Base-by-base conservation (phyloP, 1,139 yeast genomes). In the Sugiyamaella japonica region DNA sequence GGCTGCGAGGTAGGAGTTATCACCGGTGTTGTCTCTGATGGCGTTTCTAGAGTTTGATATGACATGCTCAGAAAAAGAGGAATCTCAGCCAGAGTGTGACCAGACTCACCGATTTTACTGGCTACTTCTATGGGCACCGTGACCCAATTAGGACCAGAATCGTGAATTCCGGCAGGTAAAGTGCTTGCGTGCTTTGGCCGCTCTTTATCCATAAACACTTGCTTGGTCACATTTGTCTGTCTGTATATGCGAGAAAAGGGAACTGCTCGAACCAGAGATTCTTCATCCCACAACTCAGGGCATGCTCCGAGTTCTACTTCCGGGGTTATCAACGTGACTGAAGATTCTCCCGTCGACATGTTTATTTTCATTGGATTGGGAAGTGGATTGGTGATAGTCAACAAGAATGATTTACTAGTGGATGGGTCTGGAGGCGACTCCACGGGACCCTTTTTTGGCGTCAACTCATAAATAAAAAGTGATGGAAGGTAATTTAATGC, bases 121-220 rank as follows among this genome's bases (percentile, higher is more conserved):
- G 57, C 58, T 7, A 62, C 39, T 42, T 59, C 63, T 34, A 59
- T 46, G 12, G 58, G 51, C 5, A 64, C 53, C 1, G 61, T 52
- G 7, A 62, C 65, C 72, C 72, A 68, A 51, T 67, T 68, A 13
- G 60, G 59, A 5, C 71, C 71, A 3, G 48, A 48, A 32, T 58
- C 62, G 13, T 56, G 52, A 16, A 62, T 37, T 25, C 15, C 7
- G 12, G 36, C 17, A n/a, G 16, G 7, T 38, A 13, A 12, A 15
- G 20, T 16, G 16, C 7, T 13, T 34, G 13, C 3, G 8, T 10
- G 38, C 7, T n/a, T 34, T 36, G 55, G 59, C 2, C 66, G 57
- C 12, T 55, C 52, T 7, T 65, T 64, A 23, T 67, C 66, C 65
- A 69, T 63, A 48, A 59, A 61, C 7, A 68, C 69, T 39, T 64